Evolutionary conservation across 495 filamentous ascomycete species (phyloP), one percentile per base, ranked within the genome.

Genomic region (Podospora anserina): DNA sequence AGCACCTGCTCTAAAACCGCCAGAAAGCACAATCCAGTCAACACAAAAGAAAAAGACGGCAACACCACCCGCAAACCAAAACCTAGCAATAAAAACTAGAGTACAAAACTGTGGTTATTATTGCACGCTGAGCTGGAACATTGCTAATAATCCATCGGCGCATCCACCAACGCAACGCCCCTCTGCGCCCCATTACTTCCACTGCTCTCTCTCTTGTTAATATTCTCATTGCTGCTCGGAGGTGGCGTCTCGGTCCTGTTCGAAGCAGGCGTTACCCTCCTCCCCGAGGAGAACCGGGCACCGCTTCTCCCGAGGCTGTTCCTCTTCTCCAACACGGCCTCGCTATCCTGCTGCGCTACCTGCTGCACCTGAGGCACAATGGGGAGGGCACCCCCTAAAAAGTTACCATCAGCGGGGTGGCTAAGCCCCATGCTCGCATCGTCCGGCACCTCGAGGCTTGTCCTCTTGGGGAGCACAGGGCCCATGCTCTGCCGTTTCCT

Each of bases 271-370:
- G 79, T 74, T 27, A 85, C 77, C 0, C 81, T 73, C 3, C 82
- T 74, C 1, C 81, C 81, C 20, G 71, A 76, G 0, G 79, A 79
- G 61, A 85, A 82, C 23, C 81, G 71, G 6, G 80, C 79, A 34
- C 78, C 77, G 65, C 81, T 80, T 39, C 84, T 79, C 39, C 79
- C 75, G 34, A 89, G 71, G 59, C 83, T 84, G 65, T 87, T 85
- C 4, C 83, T 74, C 76, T 87, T 86, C 65, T 82, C 78, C 19
- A 81, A 28, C 20, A 70, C 16, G 28, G 54, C 67, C 26, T 82
- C 82, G 60, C 59, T 67, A 61, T 81, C 78, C 16, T 76, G 66
- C 71, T 82, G 81, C 49, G 78, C 74, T 16, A 73, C 70, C 49
- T 71, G 66, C 16, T 78, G 81, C 78, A 85, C 76, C 3, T 69